Evolutionary conservation across 1,139 yeast genomes (phyloP).

Genomic region (Yamadazyma triangularis): DNA sequence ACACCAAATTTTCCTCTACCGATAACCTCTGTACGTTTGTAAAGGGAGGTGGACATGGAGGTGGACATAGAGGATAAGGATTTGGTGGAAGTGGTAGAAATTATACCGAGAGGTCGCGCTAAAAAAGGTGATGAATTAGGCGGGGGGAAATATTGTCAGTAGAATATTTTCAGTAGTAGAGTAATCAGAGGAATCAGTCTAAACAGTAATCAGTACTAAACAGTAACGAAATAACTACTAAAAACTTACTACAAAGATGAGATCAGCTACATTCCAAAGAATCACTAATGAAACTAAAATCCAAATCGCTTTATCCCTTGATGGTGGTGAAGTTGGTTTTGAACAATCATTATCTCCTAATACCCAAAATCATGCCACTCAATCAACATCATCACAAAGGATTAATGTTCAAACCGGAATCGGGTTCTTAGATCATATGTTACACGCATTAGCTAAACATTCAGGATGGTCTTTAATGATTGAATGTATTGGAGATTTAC

Average conservation of each 20-base stretch:
- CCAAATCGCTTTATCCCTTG: conserved; percentile 77
- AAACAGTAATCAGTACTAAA: no score
- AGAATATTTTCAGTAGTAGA: no score
- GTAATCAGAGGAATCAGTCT: no score
- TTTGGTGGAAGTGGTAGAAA: no score
- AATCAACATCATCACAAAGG: conserved; percentile 58
- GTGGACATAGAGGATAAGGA: no score
- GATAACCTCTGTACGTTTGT: conserved; percentile 69
- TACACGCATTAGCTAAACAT: conserved; percentile 95
- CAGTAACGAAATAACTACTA: no score
- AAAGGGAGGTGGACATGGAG: conserved; percentile 6
- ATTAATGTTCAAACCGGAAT: conserved; percentile 86
- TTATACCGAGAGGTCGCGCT: no score
- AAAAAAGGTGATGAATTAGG: no score
- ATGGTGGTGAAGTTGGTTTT: conserved; percentile 72
- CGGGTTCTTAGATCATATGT: conserved; percentile 95
- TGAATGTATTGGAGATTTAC: conserved; percentile 90
- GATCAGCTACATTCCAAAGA: conserved; percentile 55
- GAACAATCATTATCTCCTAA: conserved; percentile 49
- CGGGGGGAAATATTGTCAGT: no score
- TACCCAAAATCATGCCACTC: conserved; percentile 52
- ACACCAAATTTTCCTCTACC: conserved; percentile 97
- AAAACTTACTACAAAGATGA: no score
- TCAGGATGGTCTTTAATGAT: conserved; percentile 91
- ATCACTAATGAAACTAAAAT: conserved; percentile 91